A percentile compares a stretch with the other conserved stretches of the same genome.
Conservation (phyloP, 2,329 filamentous ascomycete species). For the Pseudogymnoascus sp. region DNA sequence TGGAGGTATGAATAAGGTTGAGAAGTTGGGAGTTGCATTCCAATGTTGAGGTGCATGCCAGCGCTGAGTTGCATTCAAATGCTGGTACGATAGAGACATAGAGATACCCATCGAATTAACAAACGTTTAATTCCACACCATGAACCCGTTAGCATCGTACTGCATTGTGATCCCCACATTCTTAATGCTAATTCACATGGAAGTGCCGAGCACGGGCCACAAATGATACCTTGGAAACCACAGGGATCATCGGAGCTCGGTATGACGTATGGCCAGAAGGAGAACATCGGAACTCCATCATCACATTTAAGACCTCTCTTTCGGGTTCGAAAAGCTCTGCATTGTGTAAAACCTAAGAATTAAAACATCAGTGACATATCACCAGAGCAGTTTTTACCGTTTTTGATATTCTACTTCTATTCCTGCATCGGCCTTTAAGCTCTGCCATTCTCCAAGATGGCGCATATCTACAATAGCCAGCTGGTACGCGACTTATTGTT, state of each 20-base stretch:
- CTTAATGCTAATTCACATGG: neutral
- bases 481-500: conserved; percentile 27
- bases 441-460: conserved; percentile 16
- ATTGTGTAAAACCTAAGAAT: neutral
- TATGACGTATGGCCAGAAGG: conserved; percentile 3
- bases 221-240: conserved; percentile 3
- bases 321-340: neutral
- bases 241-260: conserved; percentile 2
- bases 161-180: neutral
- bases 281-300: neutral
- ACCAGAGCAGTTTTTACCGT: neutral
- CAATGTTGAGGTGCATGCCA: conserved; percentile 50
- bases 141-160: neutral
- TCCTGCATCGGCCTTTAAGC: neutral
- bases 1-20: conserved; percentile 73
- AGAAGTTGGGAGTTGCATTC: conserved; percentile 71
- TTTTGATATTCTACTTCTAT: neutral
- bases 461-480: conserved; percentile 35
- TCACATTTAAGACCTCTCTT: neutral
- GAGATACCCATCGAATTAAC: neutral
- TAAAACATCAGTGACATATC: neutral
- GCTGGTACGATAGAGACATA: conserved; percentile 36
- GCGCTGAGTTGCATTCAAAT: conserved; percentile 67
- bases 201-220: neutral
- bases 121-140: neutral